phyloP scores from a whole-genome alignment of 2,329 filamentous ascomycete genomes.

The Pseudogymnoascus sp. region DNA sequence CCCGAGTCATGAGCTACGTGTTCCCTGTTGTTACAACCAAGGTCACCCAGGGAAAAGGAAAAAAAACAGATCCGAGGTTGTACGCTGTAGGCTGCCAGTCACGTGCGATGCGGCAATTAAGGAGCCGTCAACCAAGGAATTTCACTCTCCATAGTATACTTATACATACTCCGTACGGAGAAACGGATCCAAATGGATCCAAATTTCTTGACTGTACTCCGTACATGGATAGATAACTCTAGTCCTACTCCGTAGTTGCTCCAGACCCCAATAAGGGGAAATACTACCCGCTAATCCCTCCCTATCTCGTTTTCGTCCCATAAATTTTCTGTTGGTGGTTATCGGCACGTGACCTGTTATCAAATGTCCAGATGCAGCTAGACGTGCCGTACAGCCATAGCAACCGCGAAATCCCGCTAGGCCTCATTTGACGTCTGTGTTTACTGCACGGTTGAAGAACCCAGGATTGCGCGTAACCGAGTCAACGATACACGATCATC shows the following conservation, averaged over 20 bases:
- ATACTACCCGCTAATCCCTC: not conserved
- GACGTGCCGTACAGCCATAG: not conserved
- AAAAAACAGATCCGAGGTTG: not conserved
- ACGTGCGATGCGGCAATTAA: not conserved
- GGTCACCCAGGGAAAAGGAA: not conserved
- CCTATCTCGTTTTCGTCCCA: not conserved
- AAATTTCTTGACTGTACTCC: not conserved
- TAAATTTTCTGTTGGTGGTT: not conserved
- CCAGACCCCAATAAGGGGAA: constrained; percentile 1
- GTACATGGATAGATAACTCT: not conserved
- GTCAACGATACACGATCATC: not conserved
- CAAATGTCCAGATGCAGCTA: not conserved
- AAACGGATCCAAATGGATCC: not conserved
- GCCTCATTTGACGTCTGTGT: not conserved
- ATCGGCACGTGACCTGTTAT: not conserved
- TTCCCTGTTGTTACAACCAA: not conserved
- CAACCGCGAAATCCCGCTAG: not conserved
- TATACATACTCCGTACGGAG: not conserved
- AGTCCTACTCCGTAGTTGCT: not conserved
- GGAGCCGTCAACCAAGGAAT: not conserved
- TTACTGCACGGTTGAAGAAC: not conserved
- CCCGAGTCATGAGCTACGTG: not conserved
- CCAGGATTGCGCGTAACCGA: not conserved
- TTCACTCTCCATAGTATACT: not conserved
- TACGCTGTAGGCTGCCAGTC: not conserved